Conservation (phyloP, 306 rosid species). For the Clitoria ternatea region DNA sequence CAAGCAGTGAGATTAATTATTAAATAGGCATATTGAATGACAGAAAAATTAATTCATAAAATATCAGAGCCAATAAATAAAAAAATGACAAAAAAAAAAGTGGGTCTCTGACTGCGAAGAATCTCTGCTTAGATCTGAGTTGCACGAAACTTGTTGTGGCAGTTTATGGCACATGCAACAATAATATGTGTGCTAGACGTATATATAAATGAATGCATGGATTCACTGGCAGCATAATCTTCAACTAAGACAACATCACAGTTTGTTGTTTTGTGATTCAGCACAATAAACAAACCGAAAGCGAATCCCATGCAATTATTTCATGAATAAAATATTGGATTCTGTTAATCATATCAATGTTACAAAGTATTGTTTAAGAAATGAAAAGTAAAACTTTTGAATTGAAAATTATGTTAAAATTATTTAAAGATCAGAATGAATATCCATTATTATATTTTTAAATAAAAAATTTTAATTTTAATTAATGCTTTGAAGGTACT, state of each 20-base stretch:
- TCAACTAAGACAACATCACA: constrained; percentile 12
- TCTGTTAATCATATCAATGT: no score
- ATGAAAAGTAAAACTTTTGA: no score
- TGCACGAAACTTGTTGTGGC: constrained; percentile 18
- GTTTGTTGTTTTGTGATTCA: constrained; percentile 26
- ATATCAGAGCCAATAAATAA: neutral
- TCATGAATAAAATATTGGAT: no score
- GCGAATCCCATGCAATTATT: constrained; percentile 28
- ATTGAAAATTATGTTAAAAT: no score
- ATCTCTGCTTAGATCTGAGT: constrained; percentile 37
- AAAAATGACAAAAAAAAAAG: neutral
- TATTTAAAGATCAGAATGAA: no score
- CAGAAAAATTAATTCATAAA: neutral
- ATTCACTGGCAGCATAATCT: constrained; percentile 16
- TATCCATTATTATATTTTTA: no score
- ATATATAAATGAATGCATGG: constrained; percentile 6
- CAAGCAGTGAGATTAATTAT: neutral
- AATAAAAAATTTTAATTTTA: no score
- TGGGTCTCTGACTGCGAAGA: constrained; percentile 26
- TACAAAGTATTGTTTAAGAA: no score
- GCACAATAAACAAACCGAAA: constrained; percentile 6
- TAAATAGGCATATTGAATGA: constrained; percentile 7
- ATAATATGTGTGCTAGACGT: constrained; percentile 11
- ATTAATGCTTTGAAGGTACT: no score
- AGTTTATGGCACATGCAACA: constrained; percentile 40